Evolutionary conservation across 202 grass and related monocot species (phyloP), one percentile per base, ranked within the genome.

Genomic region (Schoenoplectus triqueter): DNA sequence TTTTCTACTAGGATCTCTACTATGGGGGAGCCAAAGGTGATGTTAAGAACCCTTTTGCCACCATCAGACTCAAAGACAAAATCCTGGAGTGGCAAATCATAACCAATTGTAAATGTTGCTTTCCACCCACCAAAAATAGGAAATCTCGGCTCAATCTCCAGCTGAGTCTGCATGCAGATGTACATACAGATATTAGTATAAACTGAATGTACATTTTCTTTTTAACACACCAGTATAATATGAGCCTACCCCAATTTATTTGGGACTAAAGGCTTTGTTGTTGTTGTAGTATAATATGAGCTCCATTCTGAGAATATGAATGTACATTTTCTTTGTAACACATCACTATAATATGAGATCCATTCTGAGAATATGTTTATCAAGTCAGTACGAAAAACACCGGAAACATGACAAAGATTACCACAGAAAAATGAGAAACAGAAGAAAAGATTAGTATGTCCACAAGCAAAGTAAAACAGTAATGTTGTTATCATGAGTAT

Each of bases 61-160:
- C 64, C 49, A 48, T 96, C 92, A 85, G 89, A 86, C 85, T 69
- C 83, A 69, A 92, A 99, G 54, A 96, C 84, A 83, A 99, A 99
- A 68, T 99, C 92, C 88, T 99, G 60, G 62, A 99, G 88, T 64
- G 97, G 97, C 84, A 99, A 81, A 85, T 90, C 87, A 86, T 99
- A 99, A 69, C 97, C 97, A 85, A 99, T 82, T n/a, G 91, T 99
- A 86, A 99, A 99, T 17, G 92, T 92, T 86, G 97, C 96, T 92
- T 91, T 90, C 97, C 97, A 99, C 51, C 97, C 97, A 83, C 97
- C 97, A 96, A 99, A 99, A 73, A 99, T 77, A 17, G 97, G 97
- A 91, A 99, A 99, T 81, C 97, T 94, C 0, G 97, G 92, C 70
- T 99, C 93, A 69, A 99, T 91, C 92, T 96, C 97, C 14, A 99